Evolutionary conservation across 2,329 filamentous ascomycete species (phyloP).

Genomic region (Verticillium nubilum): DNA sequence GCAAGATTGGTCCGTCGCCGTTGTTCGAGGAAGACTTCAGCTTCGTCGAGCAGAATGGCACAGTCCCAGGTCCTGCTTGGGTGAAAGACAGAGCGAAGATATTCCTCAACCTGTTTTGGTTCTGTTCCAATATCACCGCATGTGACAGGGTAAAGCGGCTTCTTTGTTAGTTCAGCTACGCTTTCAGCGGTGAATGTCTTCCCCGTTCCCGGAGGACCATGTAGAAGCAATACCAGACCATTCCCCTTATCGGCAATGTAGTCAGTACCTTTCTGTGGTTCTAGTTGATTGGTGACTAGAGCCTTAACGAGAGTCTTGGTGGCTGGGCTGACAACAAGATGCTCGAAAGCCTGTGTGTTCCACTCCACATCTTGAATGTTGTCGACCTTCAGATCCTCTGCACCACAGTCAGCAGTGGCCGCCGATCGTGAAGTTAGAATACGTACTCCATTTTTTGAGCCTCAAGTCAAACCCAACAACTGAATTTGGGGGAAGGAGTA

Average conservation of each 20-base stretch:
- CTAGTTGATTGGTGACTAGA: slow-evolving; percentile 52
- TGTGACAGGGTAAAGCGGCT: slow-evolving; percentile 13
- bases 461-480: not conserved
- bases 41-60: slow-evolving; percentile 21
- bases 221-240: slow-evolving; percentile 4
- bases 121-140: slow-evolving; percentile 18
- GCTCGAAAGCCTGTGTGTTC: slow-evolving; percentile 41
- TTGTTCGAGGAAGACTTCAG: slow-evolving; percentile 20
- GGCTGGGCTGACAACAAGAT: slow-evolving; percentile 39
- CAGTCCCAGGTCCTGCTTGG: slow-evolving; percentile 18
- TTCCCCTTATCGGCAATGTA: slow-evolving; percentile 2
- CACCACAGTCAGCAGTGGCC: no score
- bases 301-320: slow-evolving; percentile 46
- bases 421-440: no score
- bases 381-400: slow-evolving; percentile 24
- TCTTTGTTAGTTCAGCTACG: no score
- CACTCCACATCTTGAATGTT: slow-evolving; percentile 39
- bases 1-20: slow-evolving; percentile 13
- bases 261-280: slow-evolving; percentile 47
- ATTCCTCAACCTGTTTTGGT: slow-evolving; percentile 14
- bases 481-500: not conserved
- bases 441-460: not conserved
- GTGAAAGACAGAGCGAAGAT: slow-evolving; percentile 15
- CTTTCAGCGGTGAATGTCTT: slow-evolving; percentile 5
- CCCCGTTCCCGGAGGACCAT: slow-evolving; percentile 3